A percentile compares a stretch with the other conserved stretches of the same genome.
These are phyloP conservation scores for Boletus insuetus DNA, from an alignment of 768 basidiomycete species.

Conservation along the genomic window DNA sequence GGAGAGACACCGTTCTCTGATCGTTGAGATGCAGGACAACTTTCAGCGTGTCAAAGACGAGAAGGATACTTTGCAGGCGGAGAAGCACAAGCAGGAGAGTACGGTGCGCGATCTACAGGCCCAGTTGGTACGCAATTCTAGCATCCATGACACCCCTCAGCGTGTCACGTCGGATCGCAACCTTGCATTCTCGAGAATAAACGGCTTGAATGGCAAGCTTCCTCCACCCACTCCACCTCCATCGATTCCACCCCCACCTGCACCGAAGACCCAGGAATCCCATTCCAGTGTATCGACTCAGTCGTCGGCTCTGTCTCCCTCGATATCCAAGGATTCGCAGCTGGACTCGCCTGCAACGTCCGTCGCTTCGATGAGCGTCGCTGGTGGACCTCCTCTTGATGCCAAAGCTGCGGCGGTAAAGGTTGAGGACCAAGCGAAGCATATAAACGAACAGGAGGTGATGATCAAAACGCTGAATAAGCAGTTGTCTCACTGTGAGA, in stretches of 20 bases:
- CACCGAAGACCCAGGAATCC: slow-evolving; percentile 54
- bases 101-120: slow-evolving; percentile 78
- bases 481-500: slow-evolving; percentile 90
- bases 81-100: slow-evolving; percentile 65
- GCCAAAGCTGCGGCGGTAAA: slow-evolving; percentile 49
- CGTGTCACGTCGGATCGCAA: slow-evolving; percentile 53
- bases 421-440: slow-evolving; percentile 72
- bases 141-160: slow-evolving; percentile 40
- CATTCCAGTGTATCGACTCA: slow-evolving; percentile 61
- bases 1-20: slow-evolving; percentile 70
- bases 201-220: slow-evolving; percentile 67
- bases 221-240: slow-evolving; percentile 84
- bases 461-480: slow-evolving; percentile 96
- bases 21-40: slow-evolving; percentile 76
- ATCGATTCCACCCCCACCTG: slow-evolving; percentile 81
- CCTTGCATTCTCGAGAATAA: slow-evolving; percentile 53
- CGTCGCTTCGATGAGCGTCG: slow-evolving; percentile 42
- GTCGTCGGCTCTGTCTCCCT: slow-evolving; percentile 51
- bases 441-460: slow-evolving; percentile 78
- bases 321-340: slow-evolving; percentile 69
- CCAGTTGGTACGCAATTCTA: slow-evolving; percentile 58
- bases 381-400: slow-evolving; percentile 42
- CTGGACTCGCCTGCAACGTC: slow-evolving; percentile 69
- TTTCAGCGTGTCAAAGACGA: slow-evolving; percentile 80
- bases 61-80: slow-evolving; percentile 71